Conservation (phyloP, 2,329 filamentous ascomycete species). For the Chalaropsis ovoidea region DNA sequence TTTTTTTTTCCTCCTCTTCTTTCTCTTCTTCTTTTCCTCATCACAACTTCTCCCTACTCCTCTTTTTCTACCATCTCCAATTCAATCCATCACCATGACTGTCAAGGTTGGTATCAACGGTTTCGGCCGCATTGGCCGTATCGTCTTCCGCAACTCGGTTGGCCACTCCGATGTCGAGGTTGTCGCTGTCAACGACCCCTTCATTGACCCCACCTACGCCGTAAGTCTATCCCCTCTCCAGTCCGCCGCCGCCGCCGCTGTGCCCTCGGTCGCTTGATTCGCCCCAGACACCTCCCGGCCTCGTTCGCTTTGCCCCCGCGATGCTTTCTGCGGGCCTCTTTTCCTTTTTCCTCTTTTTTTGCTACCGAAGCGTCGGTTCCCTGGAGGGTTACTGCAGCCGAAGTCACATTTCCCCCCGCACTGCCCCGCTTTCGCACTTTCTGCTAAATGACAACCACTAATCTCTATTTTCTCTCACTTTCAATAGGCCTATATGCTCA, state of each 20-base stretch:
- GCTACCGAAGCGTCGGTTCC: background rate
- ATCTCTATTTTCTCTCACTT: constrained; percentile 6
- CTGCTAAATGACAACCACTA: constrained; percentile 20
- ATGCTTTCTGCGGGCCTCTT: background rate
- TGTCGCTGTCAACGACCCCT: constrained; percentile 97
- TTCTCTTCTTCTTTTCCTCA: constrained; percentile 3
- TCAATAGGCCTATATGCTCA: constrained; percentile 90
- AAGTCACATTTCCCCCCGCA: constrained; percentile 17
- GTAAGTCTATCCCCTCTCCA: constrained; percentile 52
- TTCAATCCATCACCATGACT: constrained; percentile 34
- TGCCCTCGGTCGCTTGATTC: background rate
- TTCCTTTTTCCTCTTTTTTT: constrained; percentile 1
- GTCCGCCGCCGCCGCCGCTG: too few relatives aligned
- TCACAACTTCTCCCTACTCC: constrained; percentile 8
- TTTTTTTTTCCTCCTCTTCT: constrained; percentile 9
- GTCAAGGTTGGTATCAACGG: constrained; percentile 95
- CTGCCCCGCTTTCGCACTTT: constrained; percentile 19
- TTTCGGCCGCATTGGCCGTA: constrained; percentile 98
- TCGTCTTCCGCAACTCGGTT: constrained; percentile 96
- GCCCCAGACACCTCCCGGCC: background rate
- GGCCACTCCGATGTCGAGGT: constrained; percentile 83
- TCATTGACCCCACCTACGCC: constrained; percentile 96
- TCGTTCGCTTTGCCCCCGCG: constrained; percentile 18
- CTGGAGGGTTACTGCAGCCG: constrained; percentile 15
- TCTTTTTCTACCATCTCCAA: constrained; percentile 11